These are phyloP conservation scores for Scheffersomyces lignosus DNA, from an alignment of 805 yeast genomes.

Conservation along the genomic window DNA sequence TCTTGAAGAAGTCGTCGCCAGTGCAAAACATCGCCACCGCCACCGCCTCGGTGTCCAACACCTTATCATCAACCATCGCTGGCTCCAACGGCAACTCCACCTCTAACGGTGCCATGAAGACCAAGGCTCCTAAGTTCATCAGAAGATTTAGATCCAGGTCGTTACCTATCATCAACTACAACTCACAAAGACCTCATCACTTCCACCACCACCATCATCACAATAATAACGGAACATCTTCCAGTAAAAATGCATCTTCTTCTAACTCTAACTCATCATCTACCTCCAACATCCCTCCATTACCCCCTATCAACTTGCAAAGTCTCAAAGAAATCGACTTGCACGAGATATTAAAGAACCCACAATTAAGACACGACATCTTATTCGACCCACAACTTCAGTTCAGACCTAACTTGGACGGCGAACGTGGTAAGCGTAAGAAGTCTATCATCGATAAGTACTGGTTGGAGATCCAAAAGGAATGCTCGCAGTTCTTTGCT, in stretches of 20 bases:
- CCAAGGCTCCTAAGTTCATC: conserved; percentile 33
- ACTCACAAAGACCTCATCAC: conserved; percentile 16
- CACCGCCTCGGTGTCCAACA: neutral
- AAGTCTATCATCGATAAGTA: conserved; percentile 73
- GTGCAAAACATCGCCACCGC: conserved; percentile 1
- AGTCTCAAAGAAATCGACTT: conserved; percentile 83
- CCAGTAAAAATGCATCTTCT: conserved; percentile 9
- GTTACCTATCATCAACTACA: conserved; percentile 43
- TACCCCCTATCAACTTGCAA: conserved; percentile 83
- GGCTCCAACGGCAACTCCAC: conserved; percentile 2
- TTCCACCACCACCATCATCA: conserved; percentile 16
- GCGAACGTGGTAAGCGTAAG: conserved; percentile 84
- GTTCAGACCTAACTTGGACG: conserved; percentile 87
- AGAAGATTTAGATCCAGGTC: conserved; percentile 39
- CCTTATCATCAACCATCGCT: neutral
- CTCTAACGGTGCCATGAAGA: conserved; percentile 1
- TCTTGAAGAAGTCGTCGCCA: conserved; percentile 5
- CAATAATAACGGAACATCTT: conserved; percentile 6
- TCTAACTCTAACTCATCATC: conserved; percentile 6
- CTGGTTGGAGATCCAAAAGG: conserved; percentile 76
- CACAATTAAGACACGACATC: conserved; percentile 90
- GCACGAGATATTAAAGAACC: conserved; percentile 85
- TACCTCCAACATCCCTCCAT: conserved; percentile 36
- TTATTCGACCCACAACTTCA: conserved; percentile 89
- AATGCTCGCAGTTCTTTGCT: conserved; percentile 50